These are phyloP conservation scores for Monascus ruber DNA, from an alignment of 2,329 filamentous ascomycete genomes.

Conservation along the genomic window DNA sequence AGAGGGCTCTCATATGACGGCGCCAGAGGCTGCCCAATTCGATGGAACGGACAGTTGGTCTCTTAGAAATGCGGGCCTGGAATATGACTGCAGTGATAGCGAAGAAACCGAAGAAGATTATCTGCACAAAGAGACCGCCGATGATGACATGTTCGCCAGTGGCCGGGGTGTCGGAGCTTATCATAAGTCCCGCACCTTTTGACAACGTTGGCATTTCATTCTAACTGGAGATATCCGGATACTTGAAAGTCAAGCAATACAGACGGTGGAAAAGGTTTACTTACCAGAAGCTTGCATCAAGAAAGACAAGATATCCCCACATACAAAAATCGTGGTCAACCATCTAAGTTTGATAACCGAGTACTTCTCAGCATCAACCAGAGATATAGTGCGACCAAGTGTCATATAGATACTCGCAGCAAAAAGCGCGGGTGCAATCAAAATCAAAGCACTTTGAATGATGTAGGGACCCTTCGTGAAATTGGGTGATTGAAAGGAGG, in stretches of 20 bases:
- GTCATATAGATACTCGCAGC: conserved; percentile 20
- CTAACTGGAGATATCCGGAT: too few species aligned
- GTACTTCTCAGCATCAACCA: conserved; percentile 13
- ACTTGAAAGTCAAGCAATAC: too few species aligned
- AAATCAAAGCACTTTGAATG: conserved; percentile 16
- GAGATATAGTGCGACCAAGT: conserved; percentile 16
- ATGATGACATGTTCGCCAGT: conserved; percentile 19
- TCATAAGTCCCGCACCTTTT: conserved; percentile 16
- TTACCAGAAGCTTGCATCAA: conserved; percentile 21
- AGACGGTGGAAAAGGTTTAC: background rate
- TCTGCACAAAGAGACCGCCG: conserved; percentile 20
- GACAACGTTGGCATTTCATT: too few species aligned
- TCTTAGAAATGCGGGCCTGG: conserved; percentile 15
- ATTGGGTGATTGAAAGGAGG: conserved; percentile 21
- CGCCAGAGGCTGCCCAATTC: conserved; percentile 21
- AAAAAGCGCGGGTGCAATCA: conserved; percentile 19
- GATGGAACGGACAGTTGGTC: conserved; percentile 15
- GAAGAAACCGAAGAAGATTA: conserved; percentile 21
- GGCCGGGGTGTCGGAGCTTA: too few species aligned
- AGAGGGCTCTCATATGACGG: conserved; percentile 22
- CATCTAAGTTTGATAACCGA: conserved; percentile 12
- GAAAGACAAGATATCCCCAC: conserved; percentile 21
- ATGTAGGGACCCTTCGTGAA: conserved; percentile 16
- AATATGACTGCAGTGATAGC: conserved; percentile 14
- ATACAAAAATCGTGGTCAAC: conserved; percentile 21